phyloP scores from a whole-genome alignment of 1,284 basidiomycete genomes.

The Trichosporon coremiiforme region DNA sequence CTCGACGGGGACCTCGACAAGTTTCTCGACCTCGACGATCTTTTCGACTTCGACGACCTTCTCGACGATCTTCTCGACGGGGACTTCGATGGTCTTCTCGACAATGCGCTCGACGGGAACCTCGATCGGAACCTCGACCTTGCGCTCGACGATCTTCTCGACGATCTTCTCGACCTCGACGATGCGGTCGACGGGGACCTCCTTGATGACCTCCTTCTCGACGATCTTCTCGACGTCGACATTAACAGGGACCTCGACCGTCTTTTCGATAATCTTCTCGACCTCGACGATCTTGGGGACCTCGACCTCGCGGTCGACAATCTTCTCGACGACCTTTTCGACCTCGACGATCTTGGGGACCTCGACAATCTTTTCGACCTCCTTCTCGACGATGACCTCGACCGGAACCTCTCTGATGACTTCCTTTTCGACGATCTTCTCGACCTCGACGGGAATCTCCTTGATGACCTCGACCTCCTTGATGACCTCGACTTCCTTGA shows the following conservation, averaged over 20 bases:
- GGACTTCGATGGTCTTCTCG: slow-evolving; percentile 15
- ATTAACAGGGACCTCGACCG: slow-evolving; percentile 45
- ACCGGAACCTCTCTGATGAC: slow-evolving; percentile 26
- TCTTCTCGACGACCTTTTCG: slow-evolving; percentile 46
- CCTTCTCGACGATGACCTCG: slow-evolving; percentile 49
- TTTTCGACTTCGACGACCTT: slow-evolving; percentile 41
- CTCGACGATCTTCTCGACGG: slow-evolving; percentile 29
- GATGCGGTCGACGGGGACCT: slow-evolving; percentile 45
- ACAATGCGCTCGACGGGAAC: slow-evolving; percentile 31
- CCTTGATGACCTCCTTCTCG: slow-evolving; percentile 50
- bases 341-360: slow-evolving; percentile 47
- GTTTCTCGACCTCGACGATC: slow-evolving; percentile 24
- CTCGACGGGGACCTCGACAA: too few species aligned
- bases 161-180: slow-evolving; percentile 52
- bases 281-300: slow-evolving; percentile 51
- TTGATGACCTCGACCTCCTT: slow-evolving; percentile 47
- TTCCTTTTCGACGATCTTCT: slow-evolving; percentile 42
- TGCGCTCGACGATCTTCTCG: slow-evolving; percentile 51
- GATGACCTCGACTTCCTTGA: slow-evolving; percentile 43
- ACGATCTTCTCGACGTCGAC: slow-evolving; percentile 52
- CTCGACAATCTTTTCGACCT: slow-evolving; percentile 52
- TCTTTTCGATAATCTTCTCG: slow-evolving; percentile 56
- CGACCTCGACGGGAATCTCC: slow-evolving; percentile 47
- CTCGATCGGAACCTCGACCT: slow-evolving; percentile 46
- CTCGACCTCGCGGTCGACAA: slow-evolving; percentile 51